Conservation (phyloP, 495 filamentous ascomycete species). For the Aspergillus biplanus region DNA sequence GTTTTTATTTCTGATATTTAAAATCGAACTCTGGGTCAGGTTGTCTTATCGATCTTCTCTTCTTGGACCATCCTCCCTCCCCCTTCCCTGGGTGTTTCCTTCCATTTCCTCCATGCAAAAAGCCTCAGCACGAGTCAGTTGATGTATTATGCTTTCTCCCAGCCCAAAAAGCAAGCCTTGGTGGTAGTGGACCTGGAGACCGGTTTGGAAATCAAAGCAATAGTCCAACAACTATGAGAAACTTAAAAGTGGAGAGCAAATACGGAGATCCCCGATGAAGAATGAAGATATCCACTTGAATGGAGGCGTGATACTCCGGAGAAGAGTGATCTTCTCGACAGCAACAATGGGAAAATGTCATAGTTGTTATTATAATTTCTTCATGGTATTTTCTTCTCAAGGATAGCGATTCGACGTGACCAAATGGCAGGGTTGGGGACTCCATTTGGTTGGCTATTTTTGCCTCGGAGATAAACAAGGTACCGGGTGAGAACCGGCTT, state of each 20-base stretch:
- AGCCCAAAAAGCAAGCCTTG: background rate
- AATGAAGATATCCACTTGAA: constrained; percentile 10
- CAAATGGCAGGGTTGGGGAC: too few relatives aligned
- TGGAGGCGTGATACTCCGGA: too few relatives aligned
- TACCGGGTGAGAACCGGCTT: background rate
- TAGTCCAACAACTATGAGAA: background rate
- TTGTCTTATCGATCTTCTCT: too few relatives aligned
- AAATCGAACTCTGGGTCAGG: background rate
- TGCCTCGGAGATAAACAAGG: background rate
- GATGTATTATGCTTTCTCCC: background rate
- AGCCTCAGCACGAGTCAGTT: background rate
- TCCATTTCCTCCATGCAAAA: background rate
- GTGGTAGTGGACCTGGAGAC: background rate
- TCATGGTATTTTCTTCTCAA: background rate
- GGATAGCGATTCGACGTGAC: too few relatives aligned
- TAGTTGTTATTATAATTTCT: background rate
- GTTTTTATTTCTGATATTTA: background rate
- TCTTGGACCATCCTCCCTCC: background rate
- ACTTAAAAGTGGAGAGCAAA: background rate
- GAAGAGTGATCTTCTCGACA: background rate
- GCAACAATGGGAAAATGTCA: too few relatives aligned
- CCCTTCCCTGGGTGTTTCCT: background rate
- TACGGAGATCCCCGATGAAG: constrained; percentile 33
- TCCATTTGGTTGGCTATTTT: too few relatives aligned
- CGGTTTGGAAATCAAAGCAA: constrained; percentile 2